phyloP scores from a whole-genome alignment of 805 yeast species.

The Nakazawaea anatomiae region DNA sequence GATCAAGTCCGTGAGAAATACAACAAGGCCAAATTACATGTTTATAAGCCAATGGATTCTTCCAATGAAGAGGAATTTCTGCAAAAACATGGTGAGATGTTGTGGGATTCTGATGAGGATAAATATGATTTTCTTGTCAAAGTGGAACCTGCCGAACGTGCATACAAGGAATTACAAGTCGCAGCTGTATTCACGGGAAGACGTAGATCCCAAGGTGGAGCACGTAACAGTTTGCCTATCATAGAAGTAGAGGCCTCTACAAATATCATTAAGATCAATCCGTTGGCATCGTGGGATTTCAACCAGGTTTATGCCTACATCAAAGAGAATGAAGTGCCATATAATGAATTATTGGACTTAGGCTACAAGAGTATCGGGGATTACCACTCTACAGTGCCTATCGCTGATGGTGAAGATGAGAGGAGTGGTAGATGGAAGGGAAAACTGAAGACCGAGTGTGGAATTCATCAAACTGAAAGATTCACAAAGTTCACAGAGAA shows the following conservation, averaged over 20 bases:
- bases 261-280: slow-evolving; percentile 80
- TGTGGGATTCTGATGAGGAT: slow-evolving; percentile 82
- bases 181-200: slow-evolving; percentile 89
- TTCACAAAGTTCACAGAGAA: slow-evolving; percentile 36
- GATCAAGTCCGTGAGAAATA: slow-evolving; percentile 52
- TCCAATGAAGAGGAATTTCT: slow-evolving; percentile 58
- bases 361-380: slow-evolving; percentile 94
- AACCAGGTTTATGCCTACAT: slow-evolving; percentile 64
- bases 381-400: slow-evolving; percentile 91
- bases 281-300: slow-evolving; percentile 81
- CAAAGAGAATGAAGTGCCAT: slow-evolving; percentile 69
- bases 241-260: slow-evolving; percentile 69
- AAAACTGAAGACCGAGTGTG: slow-evolving; percentile 87
- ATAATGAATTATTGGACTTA: slow-evolving; percentile 73
- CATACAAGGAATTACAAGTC: slow-evolving; percentile 68
- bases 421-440: slow-evolving; percentile 98
- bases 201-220: slow-evolving; percentile 85
- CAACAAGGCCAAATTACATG: slow-evolving; percentile 46
- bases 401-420: slow-evolving; percentile 88
- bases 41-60: slow-evolving; percentile 61
- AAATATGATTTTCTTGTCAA: slow-evolving; percentile 82
- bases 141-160: slow-evolving; percentile 88
- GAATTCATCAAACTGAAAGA: slow-evolving; percentile 78
- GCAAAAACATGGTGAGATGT: slow-evolving; percentile 58
- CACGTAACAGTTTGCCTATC: slow-evolving; percentile 63